Percentiles rank a stretch among this genome's conserved stretches.
phyloP scores from a whole-genome alignment of 345 rosid species.

The Kandelia obovata region DNA sequence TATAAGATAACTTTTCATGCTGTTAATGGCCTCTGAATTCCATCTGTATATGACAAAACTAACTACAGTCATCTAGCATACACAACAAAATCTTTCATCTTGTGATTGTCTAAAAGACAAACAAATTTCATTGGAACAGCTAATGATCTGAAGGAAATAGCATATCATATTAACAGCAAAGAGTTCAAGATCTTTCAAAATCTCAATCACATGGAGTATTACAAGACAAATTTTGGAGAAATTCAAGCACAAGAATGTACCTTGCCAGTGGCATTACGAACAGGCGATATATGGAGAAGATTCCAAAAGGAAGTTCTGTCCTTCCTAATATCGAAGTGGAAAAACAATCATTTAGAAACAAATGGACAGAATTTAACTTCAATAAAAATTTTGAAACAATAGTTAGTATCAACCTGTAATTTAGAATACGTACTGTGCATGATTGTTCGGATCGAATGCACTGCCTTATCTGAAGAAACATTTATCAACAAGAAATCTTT shows the following conservation, averaged over 20 bases:
- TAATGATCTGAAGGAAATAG: neutral
- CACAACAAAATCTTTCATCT: neutral
- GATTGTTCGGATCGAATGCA: slow-evolving; percentile 59
- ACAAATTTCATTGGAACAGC: neutral
- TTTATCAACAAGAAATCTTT: neutral
- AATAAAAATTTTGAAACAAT: slow-evolving; percentile 17
- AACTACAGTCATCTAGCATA: neutral
- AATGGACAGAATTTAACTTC: neutral
- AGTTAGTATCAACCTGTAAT: slow-evolving; percentile 78
- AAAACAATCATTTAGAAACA: slow-evolving; percentile 11
- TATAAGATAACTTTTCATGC: too few relatives aligned
- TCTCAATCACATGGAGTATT: neutral
- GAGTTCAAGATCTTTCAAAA: neutral
- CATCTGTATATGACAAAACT: too few relatives aligned
- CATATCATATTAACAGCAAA: neutral
- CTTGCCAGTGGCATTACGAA: slow-evolving; percentile 96
- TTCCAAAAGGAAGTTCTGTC: slow-evolving; percentile 81
- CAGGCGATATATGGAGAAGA: slow-evolving; percentile 85
- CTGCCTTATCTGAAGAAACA: slow-evolving; percentile 54
- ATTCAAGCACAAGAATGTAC: slow-evolving; percentile 35
- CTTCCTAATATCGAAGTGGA: slow-evolving; percentile 52
- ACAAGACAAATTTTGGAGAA: neutral
- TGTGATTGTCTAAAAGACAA: neutral
- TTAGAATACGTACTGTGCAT: slow-evolving; percentile 90
- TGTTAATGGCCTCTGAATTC: too few relatives aligned